Base-by-base conservation (phyloP, 257 asterid species). In the Galeopsis tetrahit region DNA sequence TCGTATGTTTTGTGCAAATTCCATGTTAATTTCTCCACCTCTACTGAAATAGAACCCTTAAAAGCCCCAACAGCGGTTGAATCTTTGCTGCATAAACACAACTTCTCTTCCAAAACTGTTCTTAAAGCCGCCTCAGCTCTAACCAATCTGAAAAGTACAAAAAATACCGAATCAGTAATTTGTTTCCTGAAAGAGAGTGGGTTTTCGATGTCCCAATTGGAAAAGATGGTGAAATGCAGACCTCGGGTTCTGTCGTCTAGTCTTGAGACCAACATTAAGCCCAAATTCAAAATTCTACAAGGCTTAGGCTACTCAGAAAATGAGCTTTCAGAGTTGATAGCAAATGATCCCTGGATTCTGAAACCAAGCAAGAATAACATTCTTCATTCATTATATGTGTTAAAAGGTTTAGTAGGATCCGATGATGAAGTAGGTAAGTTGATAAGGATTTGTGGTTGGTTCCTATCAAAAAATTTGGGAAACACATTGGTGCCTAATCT, bases 401-500 rank as follows among this genome's bases (percentile, higher is more conserved):
- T 82, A 39, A 57, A 38, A 68, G 64, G 49, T 17, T 3, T 75
- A 17, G 33, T 78, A 1, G 81, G 79, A 2, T 74, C 81, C 36
- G 42, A 44, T 63, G n/a, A 70, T 3, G 69, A 73, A n/a, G 72
- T 82, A 52, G 73, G 46, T 64, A 76, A 66, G 60, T 10, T 82
- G 11, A n/a, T 79, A 10, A 72, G 8, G 53, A 10, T 9, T 14
- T 46, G 66, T 34, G 57, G 70, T 43, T 43, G 76, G 51, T 76
- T 64, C 51, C 35, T 79, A 59, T 33, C 53, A 35, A 33, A 7
- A 33, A 68, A 82, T 59, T 60, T 82, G 33, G 38, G 49, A 15
- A 81, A 58, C 33, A 81, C 56, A 7, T 2, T 79, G 77, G 10
- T 72, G 4, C 81, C 82, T 0, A 79, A 79, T 72, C 58, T 82